Evolutionary conservation across 805 yeast species (phyloP).

Genomic region (Wickerhamiella vanderwaltii): DNA sequence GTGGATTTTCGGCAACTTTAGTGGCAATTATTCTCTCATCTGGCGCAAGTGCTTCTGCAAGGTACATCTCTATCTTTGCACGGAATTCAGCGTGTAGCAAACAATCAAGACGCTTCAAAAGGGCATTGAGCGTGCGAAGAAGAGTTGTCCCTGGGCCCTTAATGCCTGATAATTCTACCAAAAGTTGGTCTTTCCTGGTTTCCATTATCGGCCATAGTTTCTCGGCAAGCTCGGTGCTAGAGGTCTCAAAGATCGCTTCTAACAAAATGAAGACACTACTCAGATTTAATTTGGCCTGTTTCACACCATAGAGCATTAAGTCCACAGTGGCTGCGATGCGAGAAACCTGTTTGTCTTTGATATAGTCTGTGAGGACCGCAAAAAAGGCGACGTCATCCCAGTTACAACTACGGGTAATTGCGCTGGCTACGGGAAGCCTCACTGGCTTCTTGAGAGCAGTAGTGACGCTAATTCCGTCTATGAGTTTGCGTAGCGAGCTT

Average conservation of each 20-base stretch:
- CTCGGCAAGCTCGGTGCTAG: background rate
- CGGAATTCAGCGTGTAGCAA: background rate
- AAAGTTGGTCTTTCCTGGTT: background rate
- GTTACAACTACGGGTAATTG: background rate
- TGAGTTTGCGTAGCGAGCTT: slow-evolving; percentile 1
- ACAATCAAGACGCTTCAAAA: background rate
- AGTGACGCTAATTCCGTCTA: background rate
- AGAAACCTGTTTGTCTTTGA: background rate
- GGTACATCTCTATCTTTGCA: background rate
- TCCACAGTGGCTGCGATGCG: background rate
- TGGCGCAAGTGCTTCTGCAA: background rate
- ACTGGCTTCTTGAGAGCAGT: background rate
- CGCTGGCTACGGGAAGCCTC: slow-evolving; percentile 3
- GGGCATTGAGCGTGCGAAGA: background rate
- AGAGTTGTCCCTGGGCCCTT: slow-evolving; percentile 1
- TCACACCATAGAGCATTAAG: slow-evolving; percentile 1
- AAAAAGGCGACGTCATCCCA: background rate
- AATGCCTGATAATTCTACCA: background rate
- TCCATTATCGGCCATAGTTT: background rate
- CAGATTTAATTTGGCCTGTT: background rate
- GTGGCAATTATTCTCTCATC: background rate
- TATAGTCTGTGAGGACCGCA: background rate
- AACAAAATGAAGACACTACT: background rate
- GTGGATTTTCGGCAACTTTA: background rate
- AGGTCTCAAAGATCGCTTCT: background rate